Evolutionary conservation across 2,329 filamentous ascomycete genomes (phyloP), one percentile per base, ranked within the genome.

Genomic region (Macrophomina phaseolina): DNA sequence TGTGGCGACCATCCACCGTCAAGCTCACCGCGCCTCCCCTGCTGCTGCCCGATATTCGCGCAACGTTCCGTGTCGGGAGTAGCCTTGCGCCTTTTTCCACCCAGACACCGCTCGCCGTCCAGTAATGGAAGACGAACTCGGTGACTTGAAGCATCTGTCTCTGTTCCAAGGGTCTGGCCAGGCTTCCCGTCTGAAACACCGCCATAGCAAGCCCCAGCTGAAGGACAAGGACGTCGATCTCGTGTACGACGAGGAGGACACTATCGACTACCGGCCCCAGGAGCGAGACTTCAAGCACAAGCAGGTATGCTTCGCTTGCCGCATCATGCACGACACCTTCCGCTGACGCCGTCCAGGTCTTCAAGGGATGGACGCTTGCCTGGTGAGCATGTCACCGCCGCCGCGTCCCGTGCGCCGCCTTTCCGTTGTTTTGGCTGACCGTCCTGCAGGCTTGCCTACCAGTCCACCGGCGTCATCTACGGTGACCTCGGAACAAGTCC

Each of bases 401-500:
- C 23, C 2, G 23, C 16, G 42, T 45, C 42, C 36, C 46, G 64
- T 75, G 53, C 69, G 77, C 36, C 61, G 14, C 32, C 23, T 23
- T 23, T 23, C 3, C 36, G 1, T 56, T 38, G 52, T 65, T 45
- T 36, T 61, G 5, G 1, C 60, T 67, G 52, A 67, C 36, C 30
- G 30, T 53, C 5, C 40, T 48, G 14, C 58, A 73, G 85, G 84
- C 81, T 89, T 51, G 85, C 87, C 30, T 90, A 89, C 73, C 88
- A 90, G 76, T 87, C 85, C 2, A 85, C 84, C 36, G 89, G 89
- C 61, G 87, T 89, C 48, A 90, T 91, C 61, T 91, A 91, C 68
- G 89, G 89, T 30, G 89, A 91, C 70, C 90, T 91, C 72, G 89
- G 88, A 66, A 87, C 81, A 5, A 87, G 84, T 68, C 89, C 88